Base-by-base conservation (phyloP, 176 grass and related monocot genomes). In the Avena atlantica region DNA sequence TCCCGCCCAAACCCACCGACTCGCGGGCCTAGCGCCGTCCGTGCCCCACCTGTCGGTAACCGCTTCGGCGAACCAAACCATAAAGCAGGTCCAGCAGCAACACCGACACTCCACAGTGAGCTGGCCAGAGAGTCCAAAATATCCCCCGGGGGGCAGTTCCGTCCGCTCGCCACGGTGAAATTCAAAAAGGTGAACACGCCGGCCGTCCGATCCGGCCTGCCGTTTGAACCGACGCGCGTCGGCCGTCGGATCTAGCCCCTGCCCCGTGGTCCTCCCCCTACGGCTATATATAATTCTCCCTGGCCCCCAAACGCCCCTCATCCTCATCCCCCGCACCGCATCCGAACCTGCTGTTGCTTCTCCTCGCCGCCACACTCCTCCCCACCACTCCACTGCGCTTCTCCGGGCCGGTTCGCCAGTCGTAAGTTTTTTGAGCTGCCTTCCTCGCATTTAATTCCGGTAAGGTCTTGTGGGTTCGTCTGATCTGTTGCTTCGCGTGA, bases 271-370 rank as follows among this genome's bases (percentile, higher is more conserved):
- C 12, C 3, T 37, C 65, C 31, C 19, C 56, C 70, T 84, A 76
- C 42, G 70, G 82, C 82, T 84, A 34, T 84, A 76, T 84, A 64
- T 84, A 36, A 9, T n/a, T 61, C 42, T 20, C 56, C n/a, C 69
- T 49, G 82, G 81, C 20, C 24, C 53, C 48, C 29, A 7, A 14
- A 58, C 66, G 0, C 68, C 25, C 20, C 70, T 9, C 40, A 62
- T 9, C 3, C 20, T 48, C 44, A 2, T 12, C 72, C 42, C 49
- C 45, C 21, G 27, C 27, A 29, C 27, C 27, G 45, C 80, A n/a
- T 13, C 78, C 24, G 17, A 50, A n/a, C 80, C 78, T 80, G 19
- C 42, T 2, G 3, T 47, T 3, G 8, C 19, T 45, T 20, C 52
- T 19, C 82, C 56, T 62, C 82, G 80, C 51, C 80, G 80, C 65